Conservation (phyloP, 2,329 filamentous ascomycete genomes). For the Dactylonectria macrodidyma region DNA sequence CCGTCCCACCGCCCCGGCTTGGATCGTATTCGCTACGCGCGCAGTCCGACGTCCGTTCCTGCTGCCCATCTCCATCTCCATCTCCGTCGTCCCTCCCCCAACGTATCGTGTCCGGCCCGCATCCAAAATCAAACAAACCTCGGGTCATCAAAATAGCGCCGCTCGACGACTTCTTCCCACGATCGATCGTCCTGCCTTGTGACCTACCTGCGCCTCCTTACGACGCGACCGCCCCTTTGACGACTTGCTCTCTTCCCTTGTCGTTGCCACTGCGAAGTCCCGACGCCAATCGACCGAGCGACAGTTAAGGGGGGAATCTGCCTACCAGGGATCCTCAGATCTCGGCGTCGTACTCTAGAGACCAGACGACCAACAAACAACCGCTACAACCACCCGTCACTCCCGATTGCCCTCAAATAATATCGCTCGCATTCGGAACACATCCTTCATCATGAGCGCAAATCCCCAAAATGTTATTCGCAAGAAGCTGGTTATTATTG, state of each 20-base stretch:
- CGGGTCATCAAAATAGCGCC: constrained; percentile 30
- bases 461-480: constrained; percentile 72
- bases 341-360: constrained; percentile 17
- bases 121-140: constrained; percentile 13
- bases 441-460: constrained; percentile 58
- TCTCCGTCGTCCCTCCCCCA: no score
- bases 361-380: constrained; percentile 19
- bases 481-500: constrained; percentile 96
- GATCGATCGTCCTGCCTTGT: constrained; percentile 11
- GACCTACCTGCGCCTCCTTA: constrained; percentile 15
- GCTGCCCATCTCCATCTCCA: constrained; percentile 24
- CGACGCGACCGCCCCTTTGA: constrained; percentile 8
- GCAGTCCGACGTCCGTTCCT: constrained; percentile 31
- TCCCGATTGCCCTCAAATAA: constrained; percentile 30
- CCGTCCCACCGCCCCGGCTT: constrained; percentile 48
- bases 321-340: constrained; percentile 11
- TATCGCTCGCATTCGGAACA: constrained; percentile 26
- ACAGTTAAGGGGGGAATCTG: constrained; percentile 27
- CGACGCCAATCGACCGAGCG: constrained; percentile 18
- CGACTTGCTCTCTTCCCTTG: constrained; percentile 17
- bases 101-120: no score
- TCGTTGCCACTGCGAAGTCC: constrained; percentile 10
- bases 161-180: constrained; percentile 21
- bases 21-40: constrained; percentile 42
- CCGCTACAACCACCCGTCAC: constrained; percentile 17